A percentile compares a stretch with the other conserved stretches of the same genome.
These are phyloP conservation scores for Xylariaceae sp. DNA, from an alignment of 2,329 filamentous ascomycete genomes.

Conservation along the genomic window DNA sequence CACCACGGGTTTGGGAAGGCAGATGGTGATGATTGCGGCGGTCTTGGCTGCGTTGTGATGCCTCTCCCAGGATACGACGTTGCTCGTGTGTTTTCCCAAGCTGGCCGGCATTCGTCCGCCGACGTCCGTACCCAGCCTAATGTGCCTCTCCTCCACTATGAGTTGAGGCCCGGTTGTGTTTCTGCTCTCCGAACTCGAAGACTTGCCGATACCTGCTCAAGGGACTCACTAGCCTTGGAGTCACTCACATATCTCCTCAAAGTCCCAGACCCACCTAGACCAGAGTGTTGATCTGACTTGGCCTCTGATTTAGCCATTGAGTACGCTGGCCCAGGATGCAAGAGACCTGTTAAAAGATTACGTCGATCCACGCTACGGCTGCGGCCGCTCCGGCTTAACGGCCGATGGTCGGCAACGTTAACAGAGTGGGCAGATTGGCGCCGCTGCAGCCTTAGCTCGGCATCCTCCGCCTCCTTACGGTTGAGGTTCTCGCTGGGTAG, in stretches of 20 bases:
- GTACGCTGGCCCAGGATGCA: conserved; percentile 40
- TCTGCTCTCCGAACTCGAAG: conserved; percentile 29
- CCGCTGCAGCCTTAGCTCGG: conserved; percentile 46
- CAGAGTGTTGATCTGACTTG: conserved; percentile 20
- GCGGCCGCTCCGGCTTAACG: conserved; percentile 33
- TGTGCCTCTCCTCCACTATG: conserved; percentile 34
- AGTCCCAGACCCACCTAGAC: conserved; percentile 27
- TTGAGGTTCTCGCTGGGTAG: conserved; percentile 63
- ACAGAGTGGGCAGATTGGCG: conserved; percentile 44
- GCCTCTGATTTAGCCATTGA: conserved; percentile 33
- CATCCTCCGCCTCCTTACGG: conserved; percentile 57
- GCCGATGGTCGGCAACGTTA: conserved; percentile 28
- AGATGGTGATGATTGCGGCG: conserved; percentile 1
- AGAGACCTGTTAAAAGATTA: conserved; percentile 35
- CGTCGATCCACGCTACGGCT: conserved; percentile 39
- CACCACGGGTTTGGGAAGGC: conserved; percentile 23
- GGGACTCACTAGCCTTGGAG: conserved; percentile 29
- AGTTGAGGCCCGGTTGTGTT: conserved; percentile 31
- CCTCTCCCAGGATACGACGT: not conserved
- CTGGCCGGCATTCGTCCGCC: not conserved
- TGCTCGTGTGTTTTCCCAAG: not conserved
- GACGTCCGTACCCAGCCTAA: conserved; percentile 18
- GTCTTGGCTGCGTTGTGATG: conserved; percentile 7
- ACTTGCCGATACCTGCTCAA: conserved; percentile 15
- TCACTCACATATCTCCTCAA: conserved; percentile 32